A percentile compares a stretch with the other conserved stretches of the same genome.
phyloP scores from a whole-genome alignment of 129 eudicot species.

The Flaveria brownii region DNA sequence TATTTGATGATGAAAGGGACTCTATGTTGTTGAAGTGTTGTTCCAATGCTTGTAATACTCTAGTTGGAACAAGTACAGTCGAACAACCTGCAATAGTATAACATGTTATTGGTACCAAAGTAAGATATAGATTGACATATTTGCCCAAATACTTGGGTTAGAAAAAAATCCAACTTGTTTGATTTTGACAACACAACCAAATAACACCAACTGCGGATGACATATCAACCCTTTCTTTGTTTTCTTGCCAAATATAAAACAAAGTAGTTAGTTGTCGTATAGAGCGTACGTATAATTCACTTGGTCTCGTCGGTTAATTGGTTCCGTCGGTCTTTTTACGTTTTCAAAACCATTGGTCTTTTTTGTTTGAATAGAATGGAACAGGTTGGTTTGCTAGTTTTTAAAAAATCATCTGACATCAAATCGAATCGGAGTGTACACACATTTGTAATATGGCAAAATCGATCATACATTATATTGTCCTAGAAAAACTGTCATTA shows the following conservation, averaged over 20 bases:
- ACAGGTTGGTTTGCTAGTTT: no score
- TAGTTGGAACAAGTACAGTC: constrained; percentile 55
- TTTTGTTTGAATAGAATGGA: no score
- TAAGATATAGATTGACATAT: not conserved
- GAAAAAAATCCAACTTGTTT: constrained; percentile 10
- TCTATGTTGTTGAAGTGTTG: constrained; percentile 53
- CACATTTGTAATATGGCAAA: no score
- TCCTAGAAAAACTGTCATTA: no score
- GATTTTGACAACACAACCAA: constrained; percentile 45
- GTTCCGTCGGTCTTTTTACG: not conserved
- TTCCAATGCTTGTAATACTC: constrained; percentile 52
- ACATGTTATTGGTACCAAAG: not conserved
- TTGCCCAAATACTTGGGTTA: not conserved
- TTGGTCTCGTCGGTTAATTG: not conserved
- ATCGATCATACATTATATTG: no score
- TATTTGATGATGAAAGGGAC: constrained; percentile 29
- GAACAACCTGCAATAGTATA: constrained; percentile 41
- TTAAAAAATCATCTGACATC: no score
- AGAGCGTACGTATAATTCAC: not conserved
- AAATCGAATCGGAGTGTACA: no score
- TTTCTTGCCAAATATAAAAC: constrained; percentile 8
- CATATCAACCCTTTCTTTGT: constrained; percentile 1
- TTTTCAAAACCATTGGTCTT: not conserved
- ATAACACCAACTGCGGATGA: constrained; percentile 33
- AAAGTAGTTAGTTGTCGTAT: not conserved